Evolutionary conservation across 192 early-diverging fungal genomes (phyloP).

Genomic region (Kickxella alabastrina): DNA sequence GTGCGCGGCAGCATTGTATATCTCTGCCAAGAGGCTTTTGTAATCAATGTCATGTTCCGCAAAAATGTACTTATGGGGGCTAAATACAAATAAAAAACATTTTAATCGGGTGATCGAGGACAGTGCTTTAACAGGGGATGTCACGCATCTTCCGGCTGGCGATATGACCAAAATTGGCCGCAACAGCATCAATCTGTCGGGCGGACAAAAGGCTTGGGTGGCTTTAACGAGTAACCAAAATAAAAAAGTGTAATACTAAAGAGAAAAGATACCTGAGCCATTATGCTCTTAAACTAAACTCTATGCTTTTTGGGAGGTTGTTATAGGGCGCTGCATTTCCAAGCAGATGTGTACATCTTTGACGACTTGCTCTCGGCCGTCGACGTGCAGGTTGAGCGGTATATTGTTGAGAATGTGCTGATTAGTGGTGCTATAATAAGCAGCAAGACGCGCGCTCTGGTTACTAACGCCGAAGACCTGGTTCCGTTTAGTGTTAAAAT

Average conservation of each 20-base stretch:
- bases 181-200: constrained; percentile 56
- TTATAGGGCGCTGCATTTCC: constrained; percentile 56
- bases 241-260: constrained; percentile 6
- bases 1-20: constrained; percentile 58
- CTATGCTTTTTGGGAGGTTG: background rate
- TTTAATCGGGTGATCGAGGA: constrained; percentile 29
- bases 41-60: constrained; percentile 40
- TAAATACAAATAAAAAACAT: constrained; percentile 9
- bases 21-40: constrained; percentile 40
- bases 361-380: constrained; percentile 35
- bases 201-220: constrained; percentile 63
- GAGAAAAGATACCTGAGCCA: background rate
- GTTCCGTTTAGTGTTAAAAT: constrained; percentile 29
- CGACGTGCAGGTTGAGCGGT: constrained; percentile 23
- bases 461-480: constrained; percentile 38
- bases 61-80: constrained; percentile 42
- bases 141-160: constrained; percentile 11
- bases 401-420: constrained; percentile 29
- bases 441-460: constrained; percentile 27
- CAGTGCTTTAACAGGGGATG: constrained; percentile 28
- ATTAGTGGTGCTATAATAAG: constrained; percentile 14
- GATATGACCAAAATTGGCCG: constrained; percentile 58
- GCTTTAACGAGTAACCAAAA: constrained; percentile 57
- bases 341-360: constrained; percentile 52
- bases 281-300: background rate